Conservation (phyloP, 2,329 filamentous ascomycete species). For the Claviceps cyperi region DNA sequence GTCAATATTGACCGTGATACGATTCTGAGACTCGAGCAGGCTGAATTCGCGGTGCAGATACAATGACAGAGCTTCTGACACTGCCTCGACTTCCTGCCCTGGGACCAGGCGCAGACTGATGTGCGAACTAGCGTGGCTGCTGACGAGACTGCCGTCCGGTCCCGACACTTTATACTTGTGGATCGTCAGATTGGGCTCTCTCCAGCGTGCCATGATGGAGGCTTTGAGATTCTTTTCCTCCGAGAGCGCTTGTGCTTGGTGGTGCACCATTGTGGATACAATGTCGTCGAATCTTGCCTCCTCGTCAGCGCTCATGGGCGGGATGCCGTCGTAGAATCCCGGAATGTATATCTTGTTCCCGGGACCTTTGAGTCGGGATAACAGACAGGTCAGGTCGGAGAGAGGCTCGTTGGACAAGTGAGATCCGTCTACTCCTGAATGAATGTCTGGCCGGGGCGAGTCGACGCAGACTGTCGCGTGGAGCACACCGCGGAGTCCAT, state of each 20-base stretch:
- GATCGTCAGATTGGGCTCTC: constrained; percentile 85
- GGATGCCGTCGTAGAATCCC: constrained; percentile 74
- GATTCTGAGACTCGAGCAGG: constrained; percentile 65
- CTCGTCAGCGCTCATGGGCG: constrained; percentile 61
- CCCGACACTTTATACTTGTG: constrained; percentile 89
- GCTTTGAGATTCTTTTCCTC: constrained; percentile 55
- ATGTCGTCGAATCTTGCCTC: constrained; percentile 75
- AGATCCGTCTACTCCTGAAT: constrained; percentile 94
- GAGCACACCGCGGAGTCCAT: constrained; percentile 83
- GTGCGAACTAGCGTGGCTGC: constrained; percentile 73
- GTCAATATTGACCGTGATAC: constrained; percentile 68
- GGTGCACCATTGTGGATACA: constrained; percentile 56
- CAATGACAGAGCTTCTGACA: constrained; percentile 50
- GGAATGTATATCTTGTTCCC: constrained; percentile 75
- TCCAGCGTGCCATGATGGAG: constrained; percentile 85
- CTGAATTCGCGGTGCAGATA: constrained; percentile 62
- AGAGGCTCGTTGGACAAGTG: constrained; percentile 79
- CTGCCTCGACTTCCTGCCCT: constrained; percentile 72
- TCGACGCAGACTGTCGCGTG: constrained; percentile 84
- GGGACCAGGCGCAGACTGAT: constrained; percentile 87
- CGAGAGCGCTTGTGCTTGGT: constrained; percentile 46
- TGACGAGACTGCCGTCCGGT: constrained; percentile 83
- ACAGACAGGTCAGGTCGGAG: constrained; percentile 73
- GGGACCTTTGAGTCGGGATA: constrained; percentile 68
- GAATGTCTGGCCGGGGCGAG: constrained; percentile 73